These are phyloP conservation scores for Turnera subulata DNA, from an alignment of 345 rosid genomes.

Conservation along the genomic window DNA sequence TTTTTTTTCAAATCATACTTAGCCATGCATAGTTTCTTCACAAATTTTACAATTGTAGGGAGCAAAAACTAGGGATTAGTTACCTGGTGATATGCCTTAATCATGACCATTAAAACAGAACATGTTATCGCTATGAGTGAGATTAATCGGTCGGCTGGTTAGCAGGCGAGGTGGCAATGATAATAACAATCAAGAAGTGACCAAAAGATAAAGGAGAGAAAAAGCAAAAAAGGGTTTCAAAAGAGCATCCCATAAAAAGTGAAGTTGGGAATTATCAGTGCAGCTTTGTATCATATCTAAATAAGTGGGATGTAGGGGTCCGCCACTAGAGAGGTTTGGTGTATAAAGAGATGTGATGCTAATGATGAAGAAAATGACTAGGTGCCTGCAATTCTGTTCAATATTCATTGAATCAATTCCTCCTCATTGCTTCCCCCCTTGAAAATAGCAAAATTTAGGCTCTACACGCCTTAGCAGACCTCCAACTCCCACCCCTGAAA, in stretches of 20 bases:
- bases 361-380: constrained; percentile 23
- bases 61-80: no score
- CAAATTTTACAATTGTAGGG: no score
- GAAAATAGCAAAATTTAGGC: background rate
- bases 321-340: constrained; percentile 18
- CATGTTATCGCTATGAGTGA: background rate
- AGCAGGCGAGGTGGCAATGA: constrained; percentile 16
- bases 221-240: constrained; percentile 9
- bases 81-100: background rate
- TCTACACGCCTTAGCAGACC: constrained; percentile 2
- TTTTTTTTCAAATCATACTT: no score
- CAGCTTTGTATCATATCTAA: constrained; percentile 3
- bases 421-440: background rate
- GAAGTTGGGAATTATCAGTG: constrained; percentile 9
- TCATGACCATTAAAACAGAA: background rate
- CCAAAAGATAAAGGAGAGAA: background rate
- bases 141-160: background rate
- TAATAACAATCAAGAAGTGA: constrained; percentile 12
- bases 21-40: no score
- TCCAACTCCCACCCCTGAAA: constrained; percentile 12
- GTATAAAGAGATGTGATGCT: constrained; percentile 10
- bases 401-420: constrained; percentile 18
- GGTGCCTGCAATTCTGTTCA: background rate
- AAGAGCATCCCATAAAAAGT: constrained; percentile 2
- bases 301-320: constrained; percentile 31